Evolutionary conservation across 345 rosid genomes (phyloP), one percentile per base, ranked within the genome.

Genomic region (Lumnitzera littorea): DNA sequence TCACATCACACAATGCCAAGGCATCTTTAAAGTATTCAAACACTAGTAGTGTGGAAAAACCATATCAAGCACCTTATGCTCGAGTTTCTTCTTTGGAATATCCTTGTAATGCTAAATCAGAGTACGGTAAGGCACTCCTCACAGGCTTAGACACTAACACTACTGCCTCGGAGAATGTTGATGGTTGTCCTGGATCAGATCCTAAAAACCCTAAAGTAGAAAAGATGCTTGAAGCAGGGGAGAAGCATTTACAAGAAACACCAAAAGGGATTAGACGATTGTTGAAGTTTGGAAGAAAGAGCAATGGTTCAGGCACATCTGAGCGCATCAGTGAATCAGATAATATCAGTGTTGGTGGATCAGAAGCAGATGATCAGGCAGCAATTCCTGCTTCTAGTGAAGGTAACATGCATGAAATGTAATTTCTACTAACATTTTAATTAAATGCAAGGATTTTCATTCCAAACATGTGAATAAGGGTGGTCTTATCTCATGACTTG

Each of bases 201-300:
- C 23, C 76, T 2, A 74, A 61, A 51, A 70, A 48, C 64, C 58
- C 63, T 64, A 78, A 74, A 73, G 61, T 76, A 57, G 86, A 87
- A 67, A 79, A 81, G 80, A 81, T 70, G 62, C 82, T 82, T 46
- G 96, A 86, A 67, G 72, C 65, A 17, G 66, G 56, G 51, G 91
- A 80, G 27, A 88, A 80, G 74, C 78, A 71, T 70, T 53, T 65
- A 13, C 84, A 84, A 71, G 95, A 94, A 55, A 73, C 85, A 9
- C 73, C 95, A 17, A 82, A 83, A 74, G 95, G 97, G 64, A 69
- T 95, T 51, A 68, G 71, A 63, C 69, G 85, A 68, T 76, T 86
- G 71, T 71, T 85, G 81, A 91, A 83, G 80, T 81, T 91, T 57
- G 88, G 91, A 48, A 79, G 79, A 71, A 91, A 91, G 76, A 83